Percentiles rank a stretch among this genome's conserved stretches.
phyloP scores from a whole-genome alignment of 2,329 filamentous ascomycete species.

The Didymella pinodella region DNA sequence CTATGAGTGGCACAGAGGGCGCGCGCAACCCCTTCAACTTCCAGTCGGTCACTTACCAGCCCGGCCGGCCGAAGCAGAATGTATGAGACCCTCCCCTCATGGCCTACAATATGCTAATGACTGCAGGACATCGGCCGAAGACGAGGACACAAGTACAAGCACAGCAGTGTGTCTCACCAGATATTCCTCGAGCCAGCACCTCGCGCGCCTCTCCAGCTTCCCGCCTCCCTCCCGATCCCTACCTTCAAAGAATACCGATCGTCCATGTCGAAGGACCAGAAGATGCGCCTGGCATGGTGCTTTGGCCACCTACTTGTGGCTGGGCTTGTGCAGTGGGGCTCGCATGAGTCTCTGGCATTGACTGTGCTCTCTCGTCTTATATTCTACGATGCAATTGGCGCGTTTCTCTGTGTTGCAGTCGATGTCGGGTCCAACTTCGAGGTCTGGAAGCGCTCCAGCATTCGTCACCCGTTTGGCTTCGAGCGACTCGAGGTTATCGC shows the following conservation, averaged over 20 bases:
- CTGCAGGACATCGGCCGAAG: slow-evolving; percentile 84
- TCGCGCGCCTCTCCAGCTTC: slow-evolving; percentile 84
- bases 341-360: slow-evolving; percentile 85
- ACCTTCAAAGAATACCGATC: slow-evolving; percentile 86
- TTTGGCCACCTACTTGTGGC: slow-evolving; percentile 86
- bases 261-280: slow-evolving; percentile 90
- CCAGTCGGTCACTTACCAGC: slow-evolving; percentile 67
- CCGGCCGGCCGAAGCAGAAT: slow-evolving; percentile 70
- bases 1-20: slow-evolving; percentile 45
- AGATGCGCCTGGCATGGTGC: slow-evolving; percentile 84
- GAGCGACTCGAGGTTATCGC: slow-evolving; percentile 93
- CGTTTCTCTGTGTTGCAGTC: slow-evolving; percentile 87
- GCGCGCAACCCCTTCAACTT: slow-evolving; percentile 88
- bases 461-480: slow-evolving; percentile 91
- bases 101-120: slow-evolving; percentile 33
- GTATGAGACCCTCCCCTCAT: slow-evolving; percentile 24
- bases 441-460: slow-evolving; percentile 91
- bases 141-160: slow-evolving; percentile 96
- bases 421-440: slow-evolving; percentile 97
- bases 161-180: slow-evolving; percentile 94
- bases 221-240: slow-evolving; percentile 89
- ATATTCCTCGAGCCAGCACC: slow-evolving; percentile 94
- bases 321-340: slow-evolving; percentile 83
- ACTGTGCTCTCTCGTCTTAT: slow-evolving; percentile 92
- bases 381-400: slow-evolving; percentile 93